phyloP scores from a whole-genome alignment of 1,139 yeast species.

The Suhomyces kunorum region DNA sequence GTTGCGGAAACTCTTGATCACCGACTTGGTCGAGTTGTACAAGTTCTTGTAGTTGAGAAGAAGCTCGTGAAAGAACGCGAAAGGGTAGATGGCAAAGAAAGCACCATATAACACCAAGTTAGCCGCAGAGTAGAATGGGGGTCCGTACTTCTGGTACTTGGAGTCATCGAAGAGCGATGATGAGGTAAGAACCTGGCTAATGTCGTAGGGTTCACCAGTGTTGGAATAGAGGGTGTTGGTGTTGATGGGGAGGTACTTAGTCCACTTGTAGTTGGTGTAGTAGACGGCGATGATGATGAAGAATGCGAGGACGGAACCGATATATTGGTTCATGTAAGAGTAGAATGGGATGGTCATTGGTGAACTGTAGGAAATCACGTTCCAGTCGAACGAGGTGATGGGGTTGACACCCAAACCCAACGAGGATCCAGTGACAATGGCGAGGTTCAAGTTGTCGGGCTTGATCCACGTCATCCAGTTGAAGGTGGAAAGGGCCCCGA shows the following conservation, averaged over 20 bases:
- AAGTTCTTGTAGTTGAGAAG: constrained; percentile 13
- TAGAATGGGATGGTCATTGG: constrained; percentile 22
- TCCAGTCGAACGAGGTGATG: constrained; percentile 23
- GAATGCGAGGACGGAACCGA: constrained; percentile 38
- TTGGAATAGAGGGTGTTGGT: constrained; percentile 17
- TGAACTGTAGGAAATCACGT: constrained; percentile 13
- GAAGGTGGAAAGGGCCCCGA: constrained; percentile 20
- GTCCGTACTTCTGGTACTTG: constrained; percentile 32
- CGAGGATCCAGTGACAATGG: constrained; percentile 19
- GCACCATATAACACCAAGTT: constrained; percentile 47
- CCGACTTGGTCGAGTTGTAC: constrained; percentile 10
- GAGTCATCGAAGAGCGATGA: constrained; percentile 18
- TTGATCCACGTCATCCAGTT: constrained; percentile 26
- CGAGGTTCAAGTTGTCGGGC: constrained; percentile 22
- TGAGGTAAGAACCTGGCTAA: constrained; percentile 16
- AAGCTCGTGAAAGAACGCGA: constrained; percentile 17
- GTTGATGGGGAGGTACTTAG: constrained; percentile 22
- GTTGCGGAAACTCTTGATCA: constrained; percentile 8
- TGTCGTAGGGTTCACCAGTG: constrained; percentile 19
- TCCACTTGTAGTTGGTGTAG: constrained; percentile 26
- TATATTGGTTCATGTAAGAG: constrained; percentile 38
- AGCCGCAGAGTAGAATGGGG: constrained; percentile 48
- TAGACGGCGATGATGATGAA: constrained; percentile 32
- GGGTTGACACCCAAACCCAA: constrained; percentile 24
- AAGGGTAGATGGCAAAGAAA: constrained; percentile 22